Base-by-base conservation (phyloP, 306 rosid genomes). In the Gleditsia sinensis region DNA sequence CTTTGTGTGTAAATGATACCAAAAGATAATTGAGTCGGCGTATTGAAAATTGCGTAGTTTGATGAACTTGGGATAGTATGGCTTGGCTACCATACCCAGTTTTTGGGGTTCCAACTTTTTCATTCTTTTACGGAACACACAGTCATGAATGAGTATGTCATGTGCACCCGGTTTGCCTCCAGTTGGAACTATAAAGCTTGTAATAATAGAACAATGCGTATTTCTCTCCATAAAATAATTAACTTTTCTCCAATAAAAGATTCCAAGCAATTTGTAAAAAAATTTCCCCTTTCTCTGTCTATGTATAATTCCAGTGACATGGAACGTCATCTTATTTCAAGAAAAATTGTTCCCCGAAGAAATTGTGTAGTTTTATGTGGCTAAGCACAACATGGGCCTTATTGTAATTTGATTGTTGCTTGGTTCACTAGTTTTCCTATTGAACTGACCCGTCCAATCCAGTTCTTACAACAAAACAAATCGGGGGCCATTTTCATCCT, bases 51-150 rank as follows among this genome's bases (percentile, higher is more conserved):
- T 54, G 69, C 9, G 54, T 2, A 5, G 67, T 28, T 23, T 17
- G 48, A 19, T 33, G 63, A 66, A 25, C 21, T 24, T 75, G 67
- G 40, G 34, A 16, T 57, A 19, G 72, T 14, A 71, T 68, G 65
- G 75, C n/a, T 78, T 68, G 65, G 75, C n/a, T 78, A 55, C 71
- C 86, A 78, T 74, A 3, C 75, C 74, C 74, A 48, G 57, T 21
- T 76, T 49, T 54, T 56, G 40, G 75, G 78, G 72, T 64, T 81
- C 64, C 7, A 33, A 13, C 77, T 10, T 81, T 75, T 62, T 69
- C 69, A 42, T 61, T 55, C 55, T 70, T 75, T 46, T 70, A 34
- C 46, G 9, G 62, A 43, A 30, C n/a, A 39, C 78, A 70, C 55
- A 67, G 20, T 9, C n/a, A n/a, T 3, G 1, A 40, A 72, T 14